A percentile compares a stretch with the other conserved stretches of the same genome.
Conservation (phyloP, 106 monocot genomes). For the Vanilla planifolia region DNA sequence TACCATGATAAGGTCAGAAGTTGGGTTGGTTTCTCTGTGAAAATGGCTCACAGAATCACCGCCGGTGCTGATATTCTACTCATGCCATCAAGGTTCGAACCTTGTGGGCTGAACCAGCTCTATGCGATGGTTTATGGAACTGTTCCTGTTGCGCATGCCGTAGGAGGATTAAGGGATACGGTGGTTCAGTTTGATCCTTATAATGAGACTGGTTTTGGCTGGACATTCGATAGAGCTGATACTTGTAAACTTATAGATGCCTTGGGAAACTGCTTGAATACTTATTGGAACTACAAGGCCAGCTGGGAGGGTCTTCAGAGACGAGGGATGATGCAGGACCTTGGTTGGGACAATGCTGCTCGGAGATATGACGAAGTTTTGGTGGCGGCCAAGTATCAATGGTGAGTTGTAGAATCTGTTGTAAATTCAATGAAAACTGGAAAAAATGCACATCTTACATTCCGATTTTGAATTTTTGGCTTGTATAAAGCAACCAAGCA, state of each 20-base stretch:
- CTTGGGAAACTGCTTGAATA: conserved; percentile 55
- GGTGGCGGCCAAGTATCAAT: conserved; percentile 87
- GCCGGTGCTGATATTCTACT: conserved; percentile 72
- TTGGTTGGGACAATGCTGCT: conserved; percentile 87
- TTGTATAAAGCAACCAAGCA: no score
- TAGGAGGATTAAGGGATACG: conserved; percentile 77
- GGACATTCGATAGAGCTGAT: conserved; percentile 80
- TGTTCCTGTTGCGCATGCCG: conserved; percentile 84
- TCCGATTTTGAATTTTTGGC: no score
- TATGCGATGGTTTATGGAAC: conserved; percentile 90
- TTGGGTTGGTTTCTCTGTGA: conserved; percentile 86
- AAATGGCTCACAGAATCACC: conserved; percentile 73
- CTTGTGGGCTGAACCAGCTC: conserved; percentile 92
- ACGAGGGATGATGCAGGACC: conserved; percentile 80
- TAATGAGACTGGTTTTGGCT: conserved; percentile 51
- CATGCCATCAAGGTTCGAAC: conserved; percentile 95
- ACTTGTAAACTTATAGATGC: conserved; percentile 46
- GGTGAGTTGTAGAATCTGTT: no score
- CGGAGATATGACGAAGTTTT: conserved; percentile 77
- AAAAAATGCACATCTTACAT: no score
- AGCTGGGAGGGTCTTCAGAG: conserved; percentile 86
- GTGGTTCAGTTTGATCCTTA: conserved; percentile 73
- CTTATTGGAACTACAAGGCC: conserved; percentile 66
- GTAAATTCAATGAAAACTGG: no score
- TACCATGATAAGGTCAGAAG: conserved; percentile 52